Evolutionary conservation across 2,329 filamentous ascomycete genomes (phyloP).

Genomic region (Claviceps sp.): DNA sequence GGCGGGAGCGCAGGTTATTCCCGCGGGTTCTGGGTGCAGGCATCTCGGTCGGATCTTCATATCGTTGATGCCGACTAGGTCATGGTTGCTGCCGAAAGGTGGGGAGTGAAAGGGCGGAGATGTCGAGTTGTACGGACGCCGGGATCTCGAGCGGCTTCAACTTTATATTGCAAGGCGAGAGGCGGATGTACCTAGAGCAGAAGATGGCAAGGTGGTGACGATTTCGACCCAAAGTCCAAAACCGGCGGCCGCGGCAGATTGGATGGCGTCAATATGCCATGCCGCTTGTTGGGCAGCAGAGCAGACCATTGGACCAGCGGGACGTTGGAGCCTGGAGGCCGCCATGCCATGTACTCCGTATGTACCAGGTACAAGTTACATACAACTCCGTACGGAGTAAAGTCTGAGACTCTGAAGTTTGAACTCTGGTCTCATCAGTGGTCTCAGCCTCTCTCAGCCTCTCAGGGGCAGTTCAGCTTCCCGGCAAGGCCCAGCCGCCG

Average conservation of each 20-base stretch:
- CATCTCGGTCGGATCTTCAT: constrained; percentile 10
- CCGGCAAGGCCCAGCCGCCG: too few species aligned
- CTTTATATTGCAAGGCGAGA: not conserved
- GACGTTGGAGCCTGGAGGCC: too few species aligned
- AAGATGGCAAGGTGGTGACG: not conserved
- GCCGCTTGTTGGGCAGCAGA: not conserved
- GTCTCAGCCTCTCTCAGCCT: too few species aligned
- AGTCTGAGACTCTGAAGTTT: too few species aligned
- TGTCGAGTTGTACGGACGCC: not conserved
- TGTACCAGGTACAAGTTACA: too few species aligned
- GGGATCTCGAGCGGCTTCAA: not conserved
- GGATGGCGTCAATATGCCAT: not conserved
- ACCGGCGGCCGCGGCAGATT: not conserved
- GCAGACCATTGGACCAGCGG: too few species aligned
- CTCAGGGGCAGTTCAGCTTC: not conserved
- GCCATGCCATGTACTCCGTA: too few species aligned
- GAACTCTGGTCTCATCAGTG: too few species aligned
- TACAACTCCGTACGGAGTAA: too few species aligned
- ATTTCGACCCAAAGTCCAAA: not conserved
- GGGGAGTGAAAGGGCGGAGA: not conserved
- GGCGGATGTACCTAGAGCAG: not conserved
- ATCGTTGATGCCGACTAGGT: constrained; percentile 2
- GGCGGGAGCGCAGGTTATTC: constrained; percentile 29
- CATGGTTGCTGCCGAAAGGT: not conserved
- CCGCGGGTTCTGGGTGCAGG: constrained; percentile 14